Base-by-base conservation (phyloP, 2,329 filamentous ascomycete species). In the Trichoderma sp. region DNA sequence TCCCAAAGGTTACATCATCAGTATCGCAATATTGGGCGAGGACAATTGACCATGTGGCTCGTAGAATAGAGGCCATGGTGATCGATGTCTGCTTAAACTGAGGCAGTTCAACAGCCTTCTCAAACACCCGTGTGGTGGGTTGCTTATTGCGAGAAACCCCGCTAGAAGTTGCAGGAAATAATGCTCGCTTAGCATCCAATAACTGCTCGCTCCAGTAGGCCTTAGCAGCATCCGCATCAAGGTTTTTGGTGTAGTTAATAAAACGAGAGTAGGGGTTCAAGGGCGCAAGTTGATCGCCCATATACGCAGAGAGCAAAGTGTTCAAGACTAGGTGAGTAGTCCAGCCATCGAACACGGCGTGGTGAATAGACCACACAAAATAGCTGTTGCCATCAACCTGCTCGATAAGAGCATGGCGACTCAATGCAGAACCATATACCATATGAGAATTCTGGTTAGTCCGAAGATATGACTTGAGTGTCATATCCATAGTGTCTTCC, bases 231-330 rank as follows among this genome's bases (percentile, higher is more conserved):
- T 54, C 56, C 29, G 2, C 10, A 42, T 70, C 27, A n/a, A 70
- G 52, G 4, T 32, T 45, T 1, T 3, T 29, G 48, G 19, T 32
- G 17, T 70, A 70, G 5, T 64, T 64, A 19, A 70, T 69, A 10
- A 70, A 70, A 34, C 77, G 73, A 54, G 78, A 79, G 72, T 82
- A 82, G 10, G 69, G 48, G 22, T 54, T 37, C 3, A 61, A 22
- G 2, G 29, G 35, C 1, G 25, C 13, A 35, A 45, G n/a, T 8
- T 67, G 13, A 22, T 64, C 29, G 0, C 59, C 58, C 29, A n/a
- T 50, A 12, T 68, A 68, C 4, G 29, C 37, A 32, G 48, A 39
- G 15, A 42, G 13, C 10, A 68, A 13, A 0, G 52, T 54, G 22
- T 66, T 65, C 1, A 68, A 17, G 6, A 66, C 22, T 15, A 65